Base-by-base conservation (phyloP, 179 eudicot species). In the Actinidia arguta region DNA sequence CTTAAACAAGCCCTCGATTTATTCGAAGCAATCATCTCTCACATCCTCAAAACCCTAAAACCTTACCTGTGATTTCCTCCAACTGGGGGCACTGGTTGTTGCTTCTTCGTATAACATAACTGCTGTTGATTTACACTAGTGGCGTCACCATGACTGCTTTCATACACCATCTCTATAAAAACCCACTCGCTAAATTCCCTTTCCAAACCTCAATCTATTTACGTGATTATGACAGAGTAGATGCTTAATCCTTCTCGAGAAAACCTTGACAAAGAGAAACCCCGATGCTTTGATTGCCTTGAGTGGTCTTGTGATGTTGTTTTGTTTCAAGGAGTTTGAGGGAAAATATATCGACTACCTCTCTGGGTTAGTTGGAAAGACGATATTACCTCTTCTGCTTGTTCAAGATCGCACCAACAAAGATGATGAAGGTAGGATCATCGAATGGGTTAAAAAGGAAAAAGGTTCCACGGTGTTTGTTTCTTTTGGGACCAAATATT, bases 401-500 rank as follows among this genome's bases (percentile, higher is more conserved):
- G 64, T 75, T 31, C 78, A 75, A 75, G 78, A 75, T 3, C 55
- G 50, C 10, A 16, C 18, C 27, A 12, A 44, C 46, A 36, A 46
- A 20, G 64, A 50, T 0, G 63, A 54, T 3, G 27, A 54, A 17
- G n/a, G 2, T 0, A 63, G 14, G 77, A 50, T 73, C 44, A 50
- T 27, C 8, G 77, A 52, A 27, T 73, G 77, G 77, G 44, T 73
- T 55, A 73, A 75, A 50, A 75, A 75, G 78, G 48, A 51, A 18
- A 22, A 42, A 42, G 2, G 64, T 10, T 80, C 76, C 0, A 54
- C 76, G 8, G 82, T 80, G 76, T 80, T 67, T n/a, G 82, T 52
- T 36, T 68, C 64, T 31, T 80, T 80, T 11, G 82, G 82, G 18
- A 80, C 61, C 36, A 76, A 80, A 27, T 80, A 52, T 50, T 79